Evolutionary conservation across 176 grass and related monocot genomes (phyloP), one percentile per base, ranked within the genome.

Genomic region (Ensete glaucum): DNA sequence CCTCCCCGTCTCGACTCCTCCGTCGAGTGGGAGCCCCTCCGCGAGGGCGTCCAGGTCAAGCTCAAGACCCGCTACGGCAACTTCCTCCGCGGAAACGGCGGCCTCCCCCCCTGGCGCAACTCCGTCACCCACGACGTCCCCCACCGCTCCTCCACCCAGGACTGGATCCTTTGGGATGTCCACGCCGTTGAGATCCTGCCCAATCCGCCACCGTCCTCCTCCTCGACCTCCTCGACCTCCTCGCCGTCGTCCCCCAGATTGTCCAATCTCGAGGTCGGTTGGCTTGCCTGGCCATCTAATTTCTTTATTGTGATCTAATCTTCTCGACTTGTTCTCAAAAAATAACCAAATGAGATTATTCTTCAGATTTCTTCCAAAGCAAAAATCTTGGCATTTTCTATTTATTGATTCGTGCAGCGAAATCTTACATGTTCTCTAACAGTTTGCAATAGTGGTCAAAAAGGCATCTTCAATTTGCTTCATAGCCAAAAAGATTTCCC

Each of bases 1-100:
- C 82, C 87, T 7, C 70, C 82, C 2, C 90, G 83, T 70, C 87
- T 88, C 54, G 90, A 98, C 59, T 93, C 94, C 22, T 90, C 94
- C 54, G 49, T 98, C 52, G 90, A 97, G 67, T 98, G 94, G 90
- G 73, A 90, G 29, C 78, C 78, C 34, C 1, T 64, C 69, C 78
- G 68, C 34, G 68, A 62, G 1, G 68, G 78, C 20, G 14, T 29
- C 34, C 78, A 53, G 27, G 69, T 73, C n/a, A 71, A 72, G 68
- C 54, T 80, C 78, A 71, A 53, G 68, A 80, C 68, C 54, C 67
- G 78, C 68, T 63, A 80, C 69, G 78, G 78, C 6, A 62, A 72
- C 43, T 80, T 27, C 78, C 78, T 80, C 68, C 78, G 78, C 9
- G 78, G 54, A 69, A 80, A 80, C 55, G 56, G 55, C 55, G 69